Conservation (phyloP, 352 stramenopile species). For the Plasmopara muralis region DNA sequence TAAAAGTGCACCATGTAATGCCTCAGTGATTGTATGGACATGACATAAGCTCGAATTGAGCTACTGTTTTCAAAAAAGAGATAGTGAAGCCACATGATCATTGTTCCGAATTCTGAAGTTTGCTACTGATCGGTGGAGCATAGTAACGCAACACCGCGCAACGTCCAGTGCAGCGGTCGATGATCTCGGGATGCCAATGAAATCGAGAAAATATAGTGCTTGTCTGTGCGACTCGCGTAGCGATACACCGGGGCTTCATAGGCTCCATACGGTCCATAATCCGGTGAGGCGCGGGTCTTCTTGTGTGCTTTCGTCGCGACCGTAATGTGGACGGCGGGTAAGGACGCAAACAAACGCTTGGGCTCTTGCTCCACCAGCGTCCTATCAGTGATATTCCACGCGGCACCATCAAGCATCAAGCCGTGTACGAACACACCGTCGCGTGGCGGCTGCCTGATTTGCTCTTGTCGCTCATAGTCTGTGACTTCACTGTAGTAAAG, state of each 20-base stretch:
- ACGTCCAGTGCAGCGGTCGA: slow-evolving; percentile 67
- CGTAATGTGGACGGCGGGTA: slow-evolving; percentile 77
- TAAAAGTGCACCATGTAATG: too few relatives aligned
- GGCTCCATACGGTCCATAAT: slow-evolving; percentile 69
- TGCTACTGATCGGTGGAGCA: slow-evolving; percentile 49
- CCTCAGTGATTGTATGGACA: too few relatives aligned
- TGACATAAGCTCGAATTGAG: too few relatives aligned
- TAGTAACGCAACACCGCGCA: slow-evolving; percentile 68
- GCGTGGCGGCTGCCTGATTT: slow-evolving; percentile 64
- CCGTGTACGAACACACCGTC: slow-evolving; percentile 76
- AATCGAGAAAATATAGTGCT: slow-evolving; percentile 74
- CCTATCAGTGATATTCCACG: slow-evolving; percentile 63
- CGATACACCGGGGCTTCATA: slow-evolving; percentile 77
- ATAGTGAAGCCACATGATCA: background rate
- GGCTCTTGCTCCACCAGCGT: slow-evolving; percentile 75
- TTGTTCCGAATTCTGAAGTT: background rate
- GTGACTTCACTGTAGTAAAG: slow-evolving; percentile 79
- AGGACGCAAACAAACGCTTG: slow-evolving; percentile 58
- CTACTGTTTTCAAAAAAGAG: too few relatives aligned
- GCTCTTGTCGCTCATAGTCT: slow-evolving; percentile 70
- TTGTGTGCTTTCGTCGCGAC: slow-evolving; percentile 69
- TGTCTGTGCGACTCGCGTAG: slow-evolving; percentile 67
- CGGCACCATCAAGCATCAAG: slow-evolving; percentile 60
- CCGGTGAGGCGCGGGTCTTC: slow-evolving; percentile 55
- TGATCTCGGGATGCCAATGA: slow-evolving; percentile 68